Percentiles rank a stretch among this genome's conserved stretches.
phyloP scores from a whole-genome alignment of 2,329 filamentous ascomycete species.

The Teratosphaeria zuluensis region DNA sequence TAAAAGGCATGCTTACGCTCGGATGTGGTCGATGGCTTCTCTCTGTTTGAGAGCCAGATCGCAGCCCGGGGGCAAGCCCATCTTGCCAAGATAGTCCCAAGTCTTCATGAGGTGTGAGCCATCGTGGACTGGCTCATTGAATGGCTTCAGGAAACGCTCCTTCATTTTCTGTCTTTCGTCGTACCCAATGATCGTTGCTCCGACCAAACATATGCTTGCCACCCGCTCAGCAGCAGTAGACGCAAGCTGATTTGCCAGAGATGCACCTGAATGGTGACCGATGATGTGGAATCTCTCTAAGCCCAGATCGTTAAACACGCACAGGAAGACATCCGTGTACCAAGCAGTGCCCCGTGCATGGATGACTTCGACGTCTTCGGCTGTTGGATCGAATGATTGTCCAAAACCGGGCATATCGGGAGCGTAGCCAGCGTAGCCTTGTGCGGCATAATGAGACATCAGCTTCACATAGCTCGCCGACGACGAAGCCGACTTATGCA shows the following conservation, averaged over 20 bases:
- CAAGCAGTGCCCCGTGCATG: not conserved
- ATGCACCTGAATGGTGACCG: constrained; percentile 1
- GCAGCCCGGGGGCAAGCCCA: not conserved
- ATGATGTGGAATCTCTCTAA: not conserved
- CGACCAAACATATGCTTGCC: not conserved
- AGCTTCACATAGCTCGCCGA: not conserved
- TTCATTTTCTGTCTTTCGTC: not conserved
- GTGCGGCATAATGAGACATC: not conserved
- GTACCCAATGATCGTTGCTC: not conserved
- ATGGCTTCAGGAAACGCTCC: not conserved
- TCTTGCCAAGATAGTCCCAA: constrained; percentile 1
- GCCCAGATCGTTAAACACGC: not conserved
- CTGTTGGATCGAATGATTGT: not conserved
- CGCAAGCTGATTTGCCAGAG: not conserved
- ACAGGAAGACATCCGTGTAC: not conserved
- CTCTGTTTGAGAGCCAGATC: not conserved
- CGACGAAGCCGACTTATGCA: not conserved
- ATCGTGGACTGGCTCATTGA: not conserved
- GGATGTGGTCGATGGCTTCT: not conserved
- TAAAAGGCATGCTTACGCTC: not conserved
- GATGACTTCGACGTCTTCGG: not conserved
- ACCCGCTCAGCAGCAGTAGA: not conserved
- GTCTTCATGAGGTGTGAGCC: constrained; percentile 1
- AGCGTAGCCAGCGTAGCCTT: not conserved
- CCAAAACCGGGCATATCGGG: not conserved